Base-by-base conservation (phyloP, 495 filamentous ascomycete genomes). In the Bacidia gigantensis region DNA sequence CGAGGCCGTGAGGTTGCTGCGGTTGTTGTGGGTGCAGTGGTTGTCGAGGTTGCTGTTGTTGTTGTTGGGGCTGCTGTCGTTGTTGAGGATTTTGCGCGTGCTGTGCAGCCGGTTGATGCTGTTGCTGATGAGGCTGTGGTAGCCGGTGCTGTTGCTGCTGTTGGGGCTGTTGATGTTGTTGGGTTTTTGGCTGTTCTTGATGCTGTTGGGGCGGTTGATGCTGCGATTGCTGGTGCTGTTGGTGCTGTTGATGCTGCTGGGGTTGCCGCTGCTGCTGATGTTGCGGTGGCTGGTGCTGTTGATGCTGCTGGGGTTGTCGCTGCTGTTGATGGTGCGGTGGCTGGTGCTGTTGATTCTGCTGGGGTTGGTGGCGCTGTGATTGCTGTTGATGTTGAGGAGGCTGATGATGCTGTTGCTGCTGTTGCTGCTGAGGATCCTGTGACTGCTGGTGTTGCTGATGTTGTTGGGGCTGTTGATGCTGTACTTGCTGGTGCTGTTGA, bases 301-400 rank as follows among this genome's bases (percentile, higher is more conserved):
- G 67, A 40, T 57, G 60, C 46, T 67, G 64, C 51, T 69, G 70
- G 0, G 32, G 69, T 14, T 61, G 63, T 49, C 67, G 69, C 26
- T 66, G n/a, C n/a, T n/a, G n/a, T n/a, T n/a, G n/a, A n/a, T n/a
- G n/a, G n/a, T n/a, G n/a, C n/a, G n/a, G 70, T 35, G 63, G 64
- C 42, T 56, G 54, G 20, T 11, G 3, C 22, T n/a, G n/a, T n/a
- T 70, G 55, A 20, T 56, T 66, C 52, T 73, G 64, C 32, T 60
- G 54, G 17, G 43, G 42, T n/a, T 50, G 60, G 52, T 35, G 57
- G 51, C 49, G 62, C 58, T 58, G 69, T 17, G 60, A 56, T 49
- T 72, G 72, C 0, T 64, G 61, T 59, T 69, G 71, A 43, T 65
- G 67, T 40, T 65, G 69, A 5, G 64, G 67, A 14, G 58, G 62